phyloP scores from a whole-genome alignment of 306 rosid species.

The Cicer pinnatifidum region DNA sequence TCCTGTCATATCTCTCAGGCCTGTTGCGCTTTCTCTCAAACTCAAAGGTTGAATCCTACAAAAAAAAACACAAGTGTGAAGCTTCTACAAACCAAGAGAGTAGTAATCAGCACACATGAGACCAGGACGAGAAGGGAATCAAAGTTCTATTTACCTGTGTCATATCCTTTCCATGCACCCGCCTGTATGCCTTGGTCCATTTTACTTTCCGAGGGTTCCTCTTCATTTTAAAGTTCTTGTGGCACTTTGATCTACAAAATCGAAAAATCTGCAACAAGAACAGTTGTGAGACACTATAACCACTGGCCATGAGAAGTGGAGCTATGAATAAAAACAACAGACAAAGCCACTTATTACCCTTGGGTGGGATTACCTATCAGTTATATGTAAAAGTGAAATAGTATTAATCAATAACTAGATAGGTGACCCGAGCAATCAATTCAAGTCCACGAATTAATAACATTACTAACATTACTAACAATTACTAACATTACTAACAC shows the following conservation, averaged over 20 bases:
- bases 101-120: not conserved
- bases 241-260: constrained; percentile 92
- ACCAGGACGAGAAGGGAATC: too few relatives aligned
- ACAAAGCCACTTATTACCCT: not conserved
- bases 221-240: constrained; percentile 99
- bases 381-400: not conserved
- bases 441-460: constrained; percentile 4
- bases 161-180: constrained; percentile 91
- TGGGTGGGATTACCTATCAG: not conserved
- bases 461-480: too few relatives aligned
- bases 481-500: too few relatives aligned
- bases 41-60: constrained; percentile 84
- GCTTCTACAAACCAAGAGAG: not conserved
- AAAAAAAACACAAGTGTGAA: constrained; percentile 6
- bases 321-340: not conserved
- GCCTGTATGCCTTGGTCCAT: constrained; percentile 90
- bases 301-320: not conserved
- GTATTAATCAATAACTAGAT: not conserved
- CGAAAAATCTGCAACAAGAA: constrained; percentile 69
- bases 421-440: not conserved
- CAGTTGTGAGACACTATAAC: constrained; percentile 12
- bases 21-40: constrained; percentile 94
- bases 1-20: constrained; percentile 90
- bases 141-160: constrained; percentile 56
- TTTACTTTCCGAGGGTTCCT: constrained; percentile 93